Base-by-base conservation (phyloP, 2,329 filamentous ascomycete species). In the Xylaria sp. region DNA sequence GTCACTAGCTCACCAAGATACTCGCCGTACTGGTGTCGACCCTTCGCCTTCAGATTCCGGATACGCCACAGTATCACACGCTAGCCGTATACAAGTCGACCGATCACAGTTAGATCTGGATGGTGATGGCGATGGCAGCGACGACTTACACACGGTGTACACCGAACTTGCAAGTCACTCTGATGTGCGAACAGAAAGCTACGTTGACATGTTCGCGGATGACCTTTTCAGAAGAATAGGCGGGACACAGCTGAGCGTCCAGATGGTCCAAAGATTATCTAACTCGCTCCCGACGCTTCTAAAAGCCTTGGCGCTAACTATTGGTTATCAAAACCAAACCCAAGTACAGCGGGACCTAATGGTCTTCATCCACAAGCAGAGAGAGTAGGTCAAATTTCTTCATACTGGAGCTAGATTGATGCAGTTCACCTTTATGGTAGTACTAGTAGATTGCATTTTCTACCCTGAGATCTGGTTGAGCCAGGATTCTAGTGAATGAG, bases 311-410 rank as follows among this genome's bases (percentile, higher is more conserved):
- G 51, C 51, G 19, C 38, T 54, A 11, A 43, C 28, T 19, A 54
- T 54, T 54, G 51, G 51, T 15, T 54, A 43, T 17, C 37, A 45
- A 33, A 54, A 54, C 42, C 38, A 23, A 15, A 45, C 37, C n/a
- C 38, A 45, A 43, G 14, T 8, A 11, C 51, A 54, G 8, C 38
- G 51, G 14, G 51, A 54, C n/a, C 15, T 54, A 12, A 54, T 54
- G 51, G 38, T 54, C 1, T 54, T 54, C n/a, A 54, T 54, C 9
- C 51, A 54, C 25, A 54, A 54, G 43, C 37, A 54, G 33, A 43
- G 51, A 35, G 38, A 45, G 51, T 54, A 54, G 9, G 51, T 54
- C 5, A 14, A 45, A 7, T 8, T 45, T 35, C 28, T 35, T n/a
- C 3, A 21, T 33, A 31, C 2, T 37, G 2, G 14, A 17, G 9